Evolutionary conservation across 176 grass and related monocot genomes (phyloP).

Genomic region (Oryza glaberrima): DNA sequence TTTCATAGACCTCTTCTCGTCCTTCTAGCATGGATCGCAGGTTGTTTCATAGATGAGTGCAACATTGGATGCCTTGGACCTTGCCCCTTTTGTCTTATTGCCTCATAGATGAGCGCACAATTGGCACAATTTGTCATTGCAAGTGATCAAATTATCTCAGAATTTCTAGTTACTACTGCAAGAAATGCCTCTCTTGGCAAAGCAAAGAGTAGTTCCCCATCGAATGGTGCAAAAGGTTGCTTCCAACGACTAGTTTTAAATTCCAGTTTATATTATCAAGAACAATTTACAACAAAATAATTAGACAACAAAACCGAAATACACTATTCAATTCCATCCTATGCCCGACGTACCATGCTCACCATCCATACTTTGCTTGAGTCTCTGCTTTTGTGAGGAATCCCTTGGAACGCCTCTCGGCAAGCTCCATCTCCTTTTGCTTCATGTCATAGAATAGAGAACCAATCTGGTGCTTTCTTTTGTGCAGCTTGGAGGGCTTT

Average conservation of each 20-base stretch:
- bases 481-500: slow-evolving; percentile 88
- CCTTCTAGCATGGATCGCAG: no score
- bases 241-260: background rate
- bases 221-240: background rate
- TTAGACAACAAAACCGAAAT: background rate
- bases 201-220: background rate
- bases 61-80: no score
- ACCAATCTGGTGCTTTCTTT: slow-evolving; percentile 98
- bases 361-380: slow-evolving; percentile 97
- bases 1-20: no score
- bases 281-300: slow-evolving; percentile 26
- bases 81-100: no score
- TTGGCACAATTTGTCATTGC: no score
- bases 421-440: slow-evolving; percentile 92
- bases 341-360: slow-evolving; percentile 23
- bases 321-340: background rate
- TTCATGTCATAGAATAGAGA: slow-evolving; percentile 81
- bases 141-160: no score
- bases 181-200: background rate
- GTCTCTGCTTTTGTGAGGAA: slow-evolving; percentile 96
- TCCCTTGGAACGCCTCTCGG: slow-evolving; percentile 81
- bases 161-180: no score
- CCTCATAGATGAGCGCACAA: no score
- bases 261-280: background rate
- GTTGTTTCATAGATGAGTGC: no score